A percentile compares a stretch with the other conserved stretches of the same genome.
Evolutionary conservation across 768 basidiomycete genomes (phyloP).

Genomic region (Lactifluus echinatus): DNA sequence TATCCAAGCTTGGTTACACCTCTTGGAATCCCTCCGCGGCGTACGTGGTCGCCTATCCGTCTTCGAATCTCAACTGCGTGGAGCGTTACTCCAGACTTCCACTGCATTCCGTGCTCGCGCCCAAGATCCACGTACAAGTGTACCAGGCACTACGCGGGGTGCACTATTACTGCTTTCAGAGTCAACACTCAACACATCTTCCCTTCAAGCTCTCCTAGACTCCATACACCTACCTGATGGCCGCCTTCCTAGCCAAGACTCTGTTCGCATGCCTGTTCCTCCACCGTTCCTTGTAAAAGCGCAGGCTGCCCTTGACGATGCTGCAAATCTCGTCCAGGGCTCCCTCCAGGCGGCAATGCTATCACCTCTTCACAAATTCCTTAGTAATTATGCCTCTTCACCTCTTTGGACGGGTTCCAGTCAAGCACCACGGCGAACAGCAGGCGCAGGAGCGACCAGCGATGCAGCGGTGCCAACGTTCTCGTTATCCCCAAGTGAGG

Average conservation of each 20-base stretch:
- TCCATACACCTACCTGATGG: slow-evolving; percentile 37
- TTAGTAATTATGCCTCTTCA: slow-evolving; percentile 59
- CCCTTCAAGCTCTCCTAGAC: slow-evolving; percentile 56
- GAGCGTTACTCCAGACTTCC: slow-evolving; percentile 50
- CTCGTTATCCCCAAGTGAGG: slow-evolving; percentile 85
- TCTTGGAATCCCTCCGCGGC: slow-evolving; percentile 71
- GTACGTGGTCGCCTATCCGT: slow-evolving; percentile 55
- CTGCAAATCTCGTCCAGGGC: slow-evolving; percentile 67
- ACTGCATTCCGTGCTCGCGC: slow-evolving; percentile 49
- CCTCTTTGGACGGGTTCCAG: slow-evolving; percentile 54
- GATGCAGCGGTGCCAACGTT: slow-evolving; percentile 80
- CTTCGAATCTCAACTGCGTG: slow-evolving; percentile 66
- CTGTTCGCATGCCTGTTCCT: slow-evolving; percentile 23
- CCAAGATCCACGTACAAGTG: slow-evolving; percentile 44
- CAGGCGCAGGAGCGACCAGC: slow-evolving; percentile 30
- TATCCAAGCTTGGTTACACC: slow-evolving; percentile 75
- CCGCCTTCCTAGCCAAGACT: slow-evolving; percentile 22
- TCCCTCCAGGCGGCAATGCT: slow-evolving; percentile 79
- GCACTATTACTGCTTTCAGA: slow-evolving; percentile 70
- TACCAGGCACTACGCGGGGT: slow-evolving; percentile 55
- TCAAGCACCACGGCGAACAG: slow-evolving; percentile 39
- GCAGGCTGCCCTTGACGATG: slow-evolving; percentile 46
- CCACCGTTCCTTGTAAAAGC: slow-evolving; percentile 43
- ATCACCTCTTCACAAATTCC: slow-evolving; percentile 67
- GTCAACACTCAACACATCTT: slow-evolving; percentile 75